Base-by-base conservation (phyloP, 2,329 filamentous ascomycete genomes). In the Dothistroma septosporum region DNA sequence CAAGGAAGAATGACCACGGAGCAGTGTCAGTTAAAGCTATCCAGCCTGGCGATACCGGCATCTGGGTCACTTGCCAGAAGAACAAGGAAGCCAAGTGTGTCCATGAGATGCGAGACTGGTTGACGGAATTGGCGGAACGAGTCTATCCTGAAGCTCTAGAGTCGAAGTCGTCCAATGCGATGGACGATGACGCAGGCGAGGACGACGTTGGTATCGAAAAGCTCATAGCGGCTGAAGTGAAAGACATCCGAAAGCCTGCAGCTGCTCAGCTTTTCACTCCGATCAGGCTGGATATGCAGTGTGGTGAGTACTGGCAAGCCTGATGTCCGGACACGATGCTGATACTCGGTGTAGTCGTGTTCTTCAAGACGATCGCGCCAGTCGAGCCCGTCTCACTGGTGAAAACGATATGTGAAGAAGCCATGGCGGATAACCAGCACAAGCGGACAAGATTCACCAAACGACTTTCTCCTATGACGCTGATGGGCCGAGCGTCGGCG, bases 31-130 rank as follows among this genome's bases (percentile, higher is more conserved):
- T 62, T 19, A 61, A 75, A 53, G 59, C 60, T 35, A 80, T 92
- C 53, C 84, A 89, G 67, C 79, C 87, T 5, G 88, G 89, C 5
- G 88, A 92, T 69, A 79, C 82, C 56, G 90, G 90, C 5, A 86
- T 93, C 61, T 93, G 89, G 88, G 87, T 87, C 31, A 92, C 89
- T 0, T 92, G 88, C 72, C 85, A 87, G 55, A 83, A 87, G 71
- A 84, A 85, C 65, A 87, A 89, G 77, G 88, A 90, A 75, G 80
- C 79, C 47, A 88, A 86, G 74, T 88, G 89, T 14, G 82, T 88
- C 2, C 78, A 81, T 54, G 90, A 93, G 72, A 80, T 92, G 64
- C 80, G 80, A 60, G 76, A 82, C 61, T 76, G 92, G 22, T 88
- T 91, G 69, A 67, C 64, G 7, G 70, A 91, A 85, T 90, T 90